These are phyloP conservation scores for Boletus vermiculosoides DNA, from an alignment of 768 basidiomycete species.

Conservation along the genomic window DNA sequence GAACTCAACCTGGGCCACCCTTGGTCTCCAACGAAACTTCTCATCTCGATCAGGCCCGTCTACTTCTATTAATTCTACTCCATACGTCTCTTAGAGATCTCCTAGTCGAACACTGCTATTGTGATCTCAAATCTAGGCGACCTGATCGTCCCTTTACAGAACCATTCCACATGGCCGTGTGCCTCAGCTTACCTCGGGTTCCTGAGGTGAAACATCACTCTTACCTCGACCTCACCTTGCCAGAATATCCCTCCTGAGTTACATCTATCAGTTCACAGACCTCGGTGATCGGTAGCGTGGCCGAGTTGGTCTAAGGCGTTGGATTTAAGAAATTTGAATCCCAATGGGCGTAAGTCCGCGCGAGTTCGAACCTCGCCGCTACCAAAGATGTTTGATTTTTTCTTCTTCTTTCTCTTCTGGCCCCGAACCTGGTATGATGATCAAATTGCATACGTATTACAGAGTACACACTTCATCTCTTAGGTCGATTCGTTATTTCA, in stretches of 20 bases:
- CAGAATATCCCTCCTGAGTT: too few relatives aligned
- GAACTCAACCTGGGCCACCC: neutral
- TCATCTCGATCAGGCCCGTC: neutral
- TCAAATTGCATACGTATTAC: neutral
- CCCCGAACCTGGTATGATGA: neutral
- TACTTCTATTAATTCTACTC: neutral
- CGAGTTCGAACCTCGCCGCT: conserved; percentile 92
- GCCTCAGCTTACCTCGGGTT: neutral
- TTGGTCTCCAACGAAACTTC: too few relatives aligned
- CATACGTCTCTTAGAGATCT: neutral
- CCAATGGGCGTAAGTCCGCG: conserved; percentile 83
- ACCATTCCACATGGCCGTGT: neutral
- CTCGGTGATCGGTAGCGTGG: conserved; percentile 56
- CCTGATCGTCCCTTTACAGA: neutral
- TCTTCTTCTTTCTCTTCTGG: neutral
- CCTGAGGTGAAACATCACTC: neutral
- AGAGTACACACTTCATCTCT: neutral
- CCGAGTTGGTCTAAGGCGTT: conserved; percentile 92
- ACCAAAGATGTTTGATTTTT: conserved; percentile 41
- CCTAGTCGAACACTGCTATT: neutral
- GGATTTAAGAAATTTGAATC: conserved; percentile 80
- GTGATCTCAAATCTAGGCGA: neutral
- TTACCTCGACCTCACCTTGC: neutral
- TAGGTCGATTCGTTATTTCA: neutral
- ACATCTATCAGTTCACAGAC: neutral